Evolutionary conservation across 106 monocot genomes (phyloP).

Genomic region (Iris macrosiphon): DNA sequence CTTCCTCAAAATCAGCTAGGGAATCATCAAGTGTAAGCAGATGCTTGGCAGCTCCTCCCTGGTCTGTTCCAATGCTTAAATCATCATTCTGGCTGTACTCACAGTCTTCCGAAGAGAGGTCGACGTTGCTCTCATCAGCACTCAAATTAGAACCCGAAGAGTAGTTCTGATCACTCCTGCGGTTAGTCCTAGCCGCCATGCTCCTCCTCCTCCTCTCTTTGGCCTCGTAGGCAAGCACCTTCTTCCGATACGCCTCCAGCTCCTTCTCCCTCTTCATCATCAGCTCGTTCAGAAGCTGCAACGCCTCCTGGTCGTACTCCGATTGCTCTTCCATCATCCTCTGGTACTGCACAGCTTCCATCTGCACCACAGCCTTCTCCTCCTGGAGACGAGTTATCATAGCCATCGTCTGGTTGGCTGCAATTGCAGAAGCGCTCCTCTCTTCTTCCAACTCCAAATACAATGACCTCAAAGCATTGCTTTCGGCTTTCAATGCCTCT

Average conservation of each 20-base stretch:
- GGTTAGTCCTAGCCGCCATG: slow-evolving; percentile 3
- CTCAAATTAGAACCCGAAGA: slow-evolving; percentile 43
- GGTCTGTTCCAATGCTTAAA: slow-evolving; percentile 10
- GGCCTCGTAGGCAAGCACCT: slow-evolving; percentile 44
- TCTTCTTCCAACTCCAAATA: slow-evolving; percentile 89
- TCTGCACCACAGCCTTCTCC: slow-evolving; percentile 95
- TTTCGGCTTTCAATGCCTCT: slow-evolving; percentile 49
- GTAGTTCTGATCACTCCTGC: slow-evolving; percentile 17
- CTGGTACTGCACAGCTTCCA: slow-evolving; percentile 95
- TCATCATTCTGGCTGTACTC: slow-evolving; percentile 18
- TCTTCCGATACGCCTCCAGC: slow-evolving; percentile 55
- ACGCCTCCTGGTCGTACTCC: slow-evolving; percentile 92
- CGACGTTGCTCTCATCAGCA: slow-evolving; percentile 53
- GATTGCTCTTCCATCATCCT: slow-evolving; percentile 97
- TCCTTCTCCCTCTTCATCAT: slow-evolving; percentile 89
- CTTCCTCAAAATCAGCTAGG: slow-evolving; percentile 79
- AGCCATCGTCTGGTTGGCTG: slow-evolving; percentile 92
- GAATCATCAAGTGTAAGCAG: slow-evolving; percentile 47
- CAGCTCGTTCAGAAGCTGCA: slow-evolving; percentile 84
- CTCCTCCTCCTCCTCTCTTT: slow-evolving; percentile 35
- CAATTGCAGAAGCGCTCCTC: slow-evolving; percentile 81
- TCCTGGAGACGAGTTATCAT: slow-evolving; percentile 94
- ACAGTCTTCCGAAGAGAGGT: slow-evolving; percentile 34
- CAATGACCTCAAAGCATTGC: slow-evolving; percentile 42
- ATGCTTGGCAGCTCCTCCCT: slow-evolving; percentile 23